phyloP scores from a whole-genome alignment of 371 early-diverging fungal genomes.

The Mortierella sp. region DNA sequence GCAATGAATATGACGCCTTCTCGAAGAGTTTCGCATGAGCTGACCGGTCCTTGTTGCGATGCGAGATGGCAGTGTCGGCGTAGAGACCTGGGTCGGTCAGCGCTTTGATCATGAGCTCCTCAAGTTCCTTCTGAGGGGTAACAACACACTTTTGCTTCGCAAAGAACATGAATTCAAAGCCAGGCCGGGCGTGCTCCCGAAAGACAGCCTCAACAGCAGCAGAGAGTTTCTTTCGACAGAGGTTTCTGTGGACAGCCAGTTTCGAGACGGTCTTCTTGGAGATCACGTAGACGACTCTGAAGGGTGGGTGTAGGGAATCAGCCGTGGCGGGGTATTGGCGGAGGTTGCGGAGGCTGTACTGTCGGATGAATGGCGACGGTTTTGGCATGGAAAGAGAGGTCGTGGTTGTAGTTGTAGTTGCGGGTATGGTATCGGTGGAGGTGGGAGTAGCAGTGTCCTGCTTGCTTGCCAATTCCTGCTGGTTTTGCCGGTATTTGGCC shows the following conservation, averaged over 20 bases:
- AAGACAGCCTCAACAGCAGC: constrained; percentile 38
- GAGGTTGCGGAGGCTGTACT: constrained; percentile 21
- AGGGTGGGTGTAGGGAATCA: constrained; percentile 28
- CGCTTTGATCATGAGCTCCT: constrained; percentile 15
- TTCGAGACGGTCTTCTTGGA: constrained; percentile 46
- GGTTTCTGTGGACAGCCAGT: constrained; percentile 24
- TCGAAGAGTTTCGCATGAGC: neutral
- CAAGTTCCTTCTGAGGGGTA: constrained; percentile 21
- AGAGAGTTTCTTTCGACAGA: constrained; percentile 31
- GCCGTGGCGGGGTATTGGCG: constrained; percentile 24
- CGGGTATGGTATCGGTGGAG: neutral
- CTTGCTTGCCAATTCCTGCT: neutral
- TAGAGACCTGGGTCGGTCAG: constrained; percentile 28
- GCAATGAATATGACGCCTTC: neutral
- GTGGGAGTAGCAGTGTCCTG: neutral
- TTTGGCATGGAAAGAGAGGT: constrained; percentile 2
- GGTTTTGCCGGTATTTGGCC: constrained; percentile 8
- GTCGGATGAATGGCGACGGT: constrained; percentile 18
- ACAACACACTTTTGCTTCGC: constrained; percentile 23
- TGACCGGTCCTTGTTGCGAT: neutral
- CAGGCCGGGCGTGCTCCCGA: constrained; percentile 36
- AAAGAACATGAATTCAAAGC: constrained; percentile 44
- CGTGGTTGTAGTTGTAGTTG: neutral
- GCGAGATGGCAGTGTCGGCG: neutral
- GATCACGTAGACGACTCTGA: constrained; percentile 30